A percentile compares a stretch with the other conserved stretches of the same genome.
Conservation (phyloP, 1,139 yeast genomes). For the Blastobotrys capitulatus region DNA sequence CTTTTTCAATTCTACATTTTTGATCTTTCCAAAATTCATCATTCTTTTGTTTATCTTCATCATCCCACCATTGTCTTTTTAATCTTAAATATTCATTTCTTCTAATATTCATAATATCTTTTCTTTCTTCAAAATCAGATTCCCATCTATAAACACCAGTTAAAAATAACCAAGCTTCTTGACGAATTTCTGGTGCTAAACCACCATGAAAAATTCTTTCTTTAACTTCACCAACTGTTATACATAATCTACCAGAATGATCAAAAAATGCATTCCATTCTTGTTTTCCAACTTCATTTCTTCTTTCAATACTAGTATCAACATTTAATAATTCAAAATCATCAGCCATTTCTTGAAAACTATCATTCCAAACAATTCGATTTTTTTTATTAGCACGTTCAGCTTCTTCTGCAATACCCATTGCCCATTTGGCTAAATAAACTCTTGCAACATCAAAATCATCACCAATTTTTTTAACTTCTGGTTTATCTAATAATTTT, state of each 20-base stretch:
- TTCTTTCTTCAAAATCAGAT: constrained; percentile 63
- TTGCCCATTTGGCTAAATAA: constrained; percentile 95
- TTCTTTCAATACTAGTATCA: constrained; percentile 56
- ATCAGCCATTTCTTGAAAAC: constrained; percentile 43
- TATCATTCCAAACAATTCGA: constrained; percentile 39
- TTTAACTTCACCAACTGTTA: constrained; percentile 74
- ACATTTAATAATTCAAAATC: constrained; percentile 66
- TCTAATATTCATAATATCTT: constrained; percentile 50
- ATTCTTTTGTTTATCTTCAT: constrained; percentile 48
- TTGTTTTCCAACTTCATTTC: constrained; percentile 57
- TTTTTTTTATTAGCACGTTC: constrained; percentile 59
- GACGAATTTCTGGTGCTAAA: constrained; percentile 52
- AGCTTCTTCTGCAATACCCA: constrained; percentile 90
- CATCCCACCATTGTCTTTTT: constrained; percentile 65
- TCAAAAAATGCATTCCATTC: constrained; percentile 91
- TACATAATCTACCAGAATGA: constrained; percentile 59
- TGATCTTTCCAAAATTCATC: constrained; percentile 87
- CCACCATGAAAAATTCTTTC: constrained; percentile 90
- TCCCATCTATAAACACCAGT: constrained; percentile 89
- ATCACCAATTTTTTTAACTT: constrained; percentile 72
- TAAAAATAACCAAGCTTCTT: constrained; percentile 81
- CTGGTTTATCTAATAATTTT: constrained; percentile 65
- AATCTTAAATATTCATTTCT: constrained; percentile 59
- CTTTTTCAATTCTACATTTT: constrained; percentile 84
- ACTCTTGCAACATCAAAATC: constrained; percentile 92